These are phyloP conservation scores for Fragilariopsis cylindrus DNA, from an alignment of 108 stramenopile genomes.

Conservation along the genomic window DNA sequence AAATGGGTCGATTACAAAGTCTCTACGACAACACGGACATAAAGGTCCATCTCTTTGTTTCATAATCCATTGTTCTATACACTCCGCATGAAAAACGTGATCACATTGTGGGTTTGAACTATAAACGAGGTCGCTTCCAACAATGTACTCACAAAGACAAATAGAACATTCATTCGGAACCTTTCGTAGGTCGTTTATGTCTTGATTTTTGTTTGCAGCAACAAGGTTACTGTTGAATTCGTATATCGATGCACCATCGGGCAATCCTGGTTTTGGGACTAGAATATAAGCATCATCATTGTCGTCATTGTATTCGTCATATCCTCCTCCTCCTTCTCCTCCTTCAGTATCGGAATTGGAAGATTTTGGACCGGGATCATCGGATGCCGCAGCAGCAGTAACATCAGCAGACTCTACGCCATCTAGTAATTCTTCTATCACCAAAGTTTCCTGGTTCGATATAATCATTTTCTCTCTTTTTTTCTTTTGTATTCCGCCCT, in stretches of 20 bases:
- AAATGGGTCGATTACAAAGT: constrained; percentile 69
- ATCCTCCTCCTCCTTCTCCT: too few relatives aligned
- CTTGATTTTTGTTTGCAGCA: neutral
- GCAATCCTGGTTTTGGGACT: constrained; percentile 10
- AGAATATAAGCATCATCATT: constrained; percentile 4
- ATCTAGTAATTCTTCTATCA: neutral
- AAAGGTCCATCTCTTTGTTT: constrained; percentile 54
- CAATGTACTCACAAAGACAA: constrained; percentile 62
- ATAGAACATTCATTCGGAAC: constrained; percentile 68
- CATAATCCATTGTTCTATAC: constrained; percentile 78
- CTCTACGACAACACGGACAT: constrained; percentile 84
- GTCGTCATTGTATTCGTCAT: neutral
- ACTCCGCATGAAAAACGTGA: constrained; percentile 77
- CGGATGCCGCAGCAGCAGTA: too few relatives aligned
- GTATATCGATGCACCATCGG: constrained; percentile 5
- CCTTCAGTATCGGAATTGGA: too few relatives aligned
- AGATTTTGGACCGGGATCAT: too few relatives aligned
- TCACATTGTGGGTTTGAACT: constrained; percentile 66
- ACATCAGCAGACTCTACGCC: too few relatives aligned
- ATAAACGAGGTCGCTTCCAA: constrained; percentile 68
- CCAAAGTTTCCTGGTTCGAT: neutral
- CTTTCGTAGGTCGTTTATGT: constrained; percentile 25
- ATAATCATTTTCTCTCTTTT: neutral
- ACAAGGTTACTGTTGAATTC: neutral
- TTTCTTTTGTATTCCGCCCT: neutral